phyloP scores from a whole-genome alignment of 352 stramenopile genomes.

The Pythium aristosporum region DNA sequence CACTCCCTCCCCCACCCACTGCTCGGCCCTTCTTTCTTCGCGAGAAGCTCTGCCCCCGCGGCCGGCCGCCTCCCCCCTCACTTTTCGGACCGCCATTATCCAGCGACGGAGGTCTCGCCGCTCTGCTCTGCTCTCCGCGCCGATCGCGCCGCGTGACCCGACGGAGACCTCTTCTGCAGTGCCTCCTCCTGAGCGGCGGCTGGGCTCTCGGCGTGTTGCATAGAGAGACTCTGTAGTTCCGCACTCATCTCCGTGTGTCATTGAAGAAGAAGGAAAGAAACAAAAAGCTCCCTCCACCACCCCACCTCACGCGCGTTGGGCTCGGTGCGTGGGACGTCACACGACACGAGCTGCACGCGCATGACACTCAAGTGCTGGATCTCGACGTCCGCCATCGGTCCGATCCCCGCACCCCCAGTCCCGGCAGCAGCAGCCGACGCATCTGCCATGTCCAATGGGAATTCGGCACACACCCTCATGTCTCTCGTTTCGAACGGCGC shows the following conservation, averaged over 20 bases:
- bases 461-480: conserved; percentile 8
- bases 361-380: conserved; percentile 73
- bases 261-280: background rate
- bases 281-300: background rate
- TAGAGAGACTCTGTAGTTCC: background rate
- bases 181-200: background rate
- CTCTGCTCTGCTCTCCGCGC: background rate
- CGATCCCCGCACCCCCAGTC: conserved; percentile 25
- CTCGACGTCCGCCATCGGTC: conserved; percentile 29
- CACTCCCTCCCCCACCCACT: conserved; percentile 17
- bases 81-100: conserved; percentile 26
- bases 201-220: too few relatives aligned
- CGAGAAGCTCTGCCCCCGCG: conserved; percentile 19
- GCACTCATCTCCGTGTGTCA: background rate
- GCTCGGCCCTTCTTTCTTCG: conserved; percentile 29
- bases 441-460: conserved; percentile 9
- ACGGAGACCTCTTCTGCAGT: conserved; percentile 1
- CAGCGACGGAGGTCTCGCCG: conserved; percentile 1
- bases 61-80: conserved; percentile 3
- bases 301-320: background rate
- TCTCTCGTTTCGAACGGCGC: conserved; percentile 6
- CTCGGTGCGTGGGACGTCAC: background rate
- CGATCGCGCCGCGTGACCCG: background rate
- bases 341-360: background rate
- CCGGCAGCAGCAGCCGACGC: conserved; percentile 11